These are phyloP conservation scores for Penicillium brasilianum DNA, from an alignment of 2,329 filamentous ascomycete genomes.

Conservation along the genomic window DNA sequence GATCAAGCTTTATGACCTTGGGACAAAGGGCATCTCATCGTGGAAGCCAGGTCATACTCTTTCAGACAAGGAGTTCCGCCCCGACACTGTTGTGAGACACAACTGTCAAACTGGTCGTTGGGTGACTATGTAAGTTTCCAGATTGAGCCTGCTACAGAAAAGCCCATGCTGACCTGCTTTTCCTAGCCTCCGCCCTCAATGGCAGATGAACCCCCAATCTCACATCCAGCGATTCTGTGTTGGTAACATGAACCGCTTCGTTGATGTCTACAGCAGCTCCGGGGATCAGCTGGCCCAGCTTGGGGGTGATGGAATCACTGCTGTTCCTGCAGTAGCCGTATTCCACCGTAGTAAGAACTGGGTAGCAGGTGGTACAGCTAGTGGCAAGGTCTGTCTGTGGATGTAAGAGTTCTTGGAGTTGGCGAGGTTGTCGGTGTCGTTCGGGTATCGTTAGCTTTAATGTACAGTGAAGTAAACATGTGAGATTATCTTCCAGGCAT, in stretches of 20 bases:
- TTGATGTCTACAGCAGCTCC: conserved; percentile 82
- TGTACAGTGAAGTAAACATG: neutral
- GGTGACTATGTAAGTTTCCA: conserved; percentile 75
- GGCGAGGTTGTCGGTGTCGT: no score
- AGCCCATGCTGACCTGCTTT: conserved; percentile 14
- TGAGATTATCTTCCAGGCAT: neutral
- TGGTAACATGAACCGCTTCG: conserved; percentile 97
- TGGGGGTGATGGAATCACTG: conserved; percentile 87
- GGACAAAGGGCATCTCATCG: conserved; percentile 57
- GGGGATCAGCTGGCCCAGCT: conserved; percentile 90
- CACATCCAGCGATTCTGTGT: conserved; percentile 87
- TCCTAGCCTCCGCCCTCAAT: conserved; percentile 75
- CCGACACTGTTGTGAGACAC: conserved; percentile 72
- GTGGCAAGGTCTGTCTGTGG: conserved; percentile 92
- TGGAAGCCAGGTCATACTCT: conserved; percentile 67
- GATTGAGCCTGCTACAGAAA: neutral
- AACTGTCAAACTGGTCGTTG: conserved; percentile 96
- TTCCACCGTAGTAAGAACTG: conserved; percentile 88
- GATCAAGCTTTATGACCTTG: conserved; percentile 87
- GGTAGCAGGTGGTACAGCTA: conserved; percentile 90
- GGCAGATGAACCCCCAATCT: conserved; percentile 80
- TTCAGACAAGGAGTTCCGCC: conserved; percentile 67
- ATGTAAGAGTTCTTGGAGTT: conserved; percentile 56
- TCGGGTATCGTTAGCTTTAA: neutral
- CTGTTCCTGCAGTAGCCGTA: conserved; percentile 88